Conservation (phyloP, 176 grass and related monocot species). For the Musa acuminata region DNA sequence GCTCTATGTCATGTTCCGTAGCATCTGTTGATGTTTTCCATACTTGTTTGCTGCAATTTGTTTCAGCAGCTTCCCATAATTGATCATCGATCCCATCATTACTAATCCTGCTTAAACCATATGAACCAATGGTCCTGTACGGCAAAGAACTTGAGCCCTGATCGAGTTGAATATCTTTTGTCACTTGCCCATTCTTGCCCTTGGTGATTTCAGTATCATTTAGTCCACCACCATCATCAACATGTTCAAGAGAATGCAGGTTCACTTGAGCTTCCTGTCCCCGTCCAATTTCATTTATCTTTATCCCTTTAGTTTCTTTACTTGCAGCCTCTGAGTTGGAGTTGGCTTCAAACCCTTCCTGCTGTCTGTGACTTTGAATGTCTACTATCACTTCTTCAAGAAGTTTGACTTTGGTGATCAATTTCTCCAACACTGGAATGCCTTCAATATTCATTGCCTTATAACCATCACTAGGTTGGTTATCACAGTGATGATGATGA, state of each 20-base stretch:
- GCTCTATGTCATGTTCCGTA: constrained; percentile 45
- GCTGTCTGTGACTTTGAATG: constrained; percentile 31
- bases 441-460: constrained; percentile 1
- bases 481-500: constrained; percentile 11
- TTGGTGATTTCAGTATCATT: constrained; percentile 36
- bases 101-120: constrained; percentile 25
- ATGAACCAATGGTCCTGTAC: constrained; percentile 29
- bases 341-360: constrained; percentile 26
- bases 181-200: constrained; percentile 46
- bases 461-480: constrained; percentile 2
- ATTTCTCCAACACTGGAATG: constrained; percentile 33
- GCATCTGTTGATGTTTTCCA: constrained; percentile 37
- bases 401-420: constrained; percentile 55
- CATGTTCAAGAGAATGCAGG: constrained; percentile 18
- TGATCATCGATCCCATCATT: constrained; percentile 61
- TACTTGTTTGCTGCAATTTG: constrained; percentile 44
- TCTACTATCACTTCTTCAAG: constrained; percentile 37
- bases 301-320: constrained; percentile 33
- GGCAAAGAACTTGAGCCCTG: constrained; percentile 52
- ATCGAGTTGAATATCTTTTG: constrained; percentile 95
- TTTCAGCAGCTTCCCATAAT: constrained; percentile 86
- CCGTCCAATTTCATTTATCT: constrained; percentile 15
- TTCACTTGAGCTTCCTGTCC: constrained; percentile 27
- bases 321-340: constrained; percentile 24
- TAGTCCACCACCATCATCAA: constrained; percentile 21